Evolutionary conservation across 2,329 filamentous ascomycete species (phyloP).

Genomic region (Fonsecaea multimorphosa): DNA sequence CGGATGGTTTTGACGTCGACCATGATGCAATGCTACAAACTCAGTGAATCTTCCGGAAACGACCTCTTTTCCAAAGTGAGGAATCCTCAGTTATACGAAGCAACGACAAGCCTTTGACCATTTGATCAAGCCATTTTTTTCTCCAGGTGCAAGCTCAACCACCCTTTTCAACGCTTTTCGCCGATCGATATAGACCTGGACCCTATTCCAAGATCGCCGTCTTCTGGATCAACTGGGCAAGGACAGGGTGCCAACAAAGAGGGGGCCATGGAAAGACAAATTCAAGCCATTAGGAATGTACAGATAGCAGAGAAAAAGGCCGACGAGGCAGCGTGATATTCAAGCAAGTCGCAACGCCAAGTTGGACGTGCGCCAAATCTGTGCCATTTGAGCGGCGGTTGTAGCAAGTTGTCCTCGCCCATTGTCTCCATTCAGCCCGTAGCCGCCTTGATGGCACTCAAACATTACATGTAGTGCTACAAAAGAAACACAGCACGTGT

Average conservation of each 20-base stretch:
- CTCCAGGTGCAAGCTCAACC: no score
- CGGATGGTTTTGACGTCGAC: neutral
- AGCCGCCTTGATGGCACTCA: neutral
- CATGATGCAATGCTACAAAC: neutral
- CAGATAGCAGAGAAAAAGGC: neutral
- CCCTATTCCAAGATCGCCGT: conserved; percentile 8
- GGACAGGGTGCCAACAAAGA: neutral
- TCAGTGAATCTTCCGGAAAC: neutral
- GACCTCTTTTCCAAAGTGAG: neutral
- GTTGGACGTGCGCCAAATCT: neutral
- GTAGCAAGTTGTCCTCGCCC: neutral
- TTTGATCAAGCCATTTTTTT: no score
- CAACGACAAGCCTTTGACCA: no score
- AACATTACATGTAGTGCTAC: neutral
- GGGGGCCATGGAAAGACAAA: neutral
- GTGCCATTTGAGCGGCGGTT: neutral
- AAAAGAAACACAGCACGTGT: neutral
- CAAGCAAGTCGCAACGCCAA: neutral
- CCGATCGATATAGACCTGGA: conserved; percentile 11
- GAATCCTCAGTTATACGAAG: neutral
- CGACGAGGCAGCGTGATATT: neutral
- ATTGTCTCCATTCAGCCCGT: neutral
- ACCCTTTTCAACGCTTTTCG: no score
- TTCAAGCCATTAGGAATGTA: neutral
- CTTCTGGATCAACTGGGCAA: no score